Base-by-base conservation (phyloP, 208 protist species). In the Sergeia podlipaevii region DNA sequence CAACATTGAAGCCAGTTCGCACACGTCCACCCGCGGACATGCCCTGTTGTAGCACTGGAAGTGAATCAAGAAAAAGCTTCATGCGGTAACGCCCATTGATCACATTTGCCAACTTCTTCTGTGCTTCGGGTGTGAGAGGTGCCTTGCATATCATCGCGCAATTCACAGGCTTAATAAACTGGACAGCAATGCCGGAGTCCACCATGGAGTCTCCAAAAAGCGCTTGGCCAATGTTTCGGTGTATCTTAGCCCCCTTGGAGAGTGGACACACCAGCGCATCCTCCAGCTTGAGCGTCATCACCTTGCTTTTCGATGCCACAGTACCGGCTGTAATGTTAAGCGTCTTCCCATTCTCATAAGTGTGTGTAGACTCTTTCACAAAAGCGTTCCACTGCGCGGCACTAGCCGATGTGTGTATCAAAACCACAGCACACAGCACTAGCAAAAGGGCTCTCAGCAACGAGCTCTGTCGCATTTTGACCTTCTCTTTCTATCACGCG, bases 211-310 rank as follows among this genome's bases (percentile, higher is more conserved):
- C 93, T 28, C 96, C 96, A 17, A 69, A 64, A 2, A 98, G 59
- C 18, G 95, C 61, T 58, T 97, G 86, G 18, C 93, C 95, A 11
- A 98, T 70, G 5, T 66, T 55, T 38, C 78, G 53, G 5, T 60
- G 48, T 39, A 46, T 37, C 23, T 17, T 28, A 21, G 39, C 26
- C 8, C 29, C 6, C 30, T n/a, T n/a, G n/a, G n/a, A n/a, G n/a
- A n/a, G n/a, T n/a, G n/a, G n/a, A n/a, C 90, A 90, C 20, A 73
- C 72, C 11, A 38, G 15, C 17, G 97, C 28, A n/a, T 36, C 74
- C 52, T 95, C 95, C 70, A 83, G 97, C 32, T 75, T 73, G 54
- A 90, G 96, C 11, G 94, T 93, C 20, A 98, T 66, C 60, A 96
- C 82, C 0, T 85, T 95, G 18, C 70, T 48, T 10, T 83, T 56